Evolutionary conservation across 2,329 filamentous ascomycete genomes (phyloP).

Genomic region (Penicillium sp.): DNA sequence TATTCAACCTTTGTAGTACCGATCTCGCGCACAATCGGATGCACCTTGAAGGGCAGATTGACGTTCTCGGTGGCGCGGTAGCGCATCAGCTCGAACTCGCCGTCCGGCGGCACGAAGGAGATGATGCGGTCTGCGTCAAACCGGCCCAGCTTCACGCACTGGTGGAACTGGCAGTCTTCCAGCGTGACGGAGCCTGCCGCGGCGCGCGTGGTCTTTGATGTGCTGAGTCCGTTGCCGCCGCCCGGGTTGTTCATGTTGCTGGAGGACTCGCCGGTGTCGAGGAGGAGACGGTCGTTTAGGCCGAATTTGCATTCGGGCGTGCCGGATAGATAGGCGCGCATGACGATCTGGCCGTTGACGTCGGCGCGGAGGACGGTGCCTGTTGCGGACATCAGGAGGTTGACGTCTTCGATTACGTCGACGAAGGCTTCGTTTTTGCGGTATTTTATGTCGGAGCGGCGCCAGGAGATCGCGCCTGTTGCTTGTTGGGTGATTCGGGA

Average conservation of each 20-base stretch:
- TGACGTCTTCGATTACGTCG: constrained; percentile 98
- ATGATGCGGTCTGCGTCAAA: constrained; percentile 97
- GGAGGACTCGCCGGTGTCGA: constrained; percentile 72
- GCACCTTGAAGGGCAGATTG: constrained; percentile 97
- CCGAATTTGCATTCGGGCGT: constrained; percentile 99
- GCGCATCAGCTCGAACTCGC: constrained; percentile 97
- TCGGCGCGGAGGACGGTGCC: constrained; percentile 93
- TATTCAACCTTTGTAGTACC: constrained; percentile 98
- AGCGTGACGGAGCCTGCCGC: constrained; percentile 92
- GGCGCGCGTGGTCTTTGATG: constrained; percentile 87
- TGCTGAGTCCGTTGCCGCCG: constrained; percentile 58
- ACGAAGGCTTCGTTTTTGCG: constrained; percentile 99
- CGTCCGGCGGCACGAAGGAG: constrained; percentile 92
- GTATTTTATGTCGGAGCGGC: constrained; percentile 96
- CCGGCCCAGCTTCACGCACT: constrained; percentile 95
- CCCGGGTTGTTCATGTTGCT: constrained; percentile 35
- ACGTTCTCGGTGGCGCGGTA: constrained; percentile 98
- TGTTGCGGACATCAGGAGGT: constrained; percentile 97
- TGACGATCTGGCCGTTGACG: constrained; percentile 95
- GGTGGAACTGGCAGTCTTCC: constrained; percentile 98
- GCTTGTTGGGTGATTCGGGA: constrained; percentile 99
- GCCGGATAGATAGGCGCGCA: constrained; percentile 94
- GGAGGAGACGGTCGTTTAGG: constrained; percentile 86
- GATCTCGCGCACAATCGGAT: constrained; percentile 96
- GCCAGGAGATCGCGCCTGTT: constrained; percentile 93